phyloP scores from a whole-genome alignment of 139 green algal species.

The Spirogloea muscicola region DNA sequence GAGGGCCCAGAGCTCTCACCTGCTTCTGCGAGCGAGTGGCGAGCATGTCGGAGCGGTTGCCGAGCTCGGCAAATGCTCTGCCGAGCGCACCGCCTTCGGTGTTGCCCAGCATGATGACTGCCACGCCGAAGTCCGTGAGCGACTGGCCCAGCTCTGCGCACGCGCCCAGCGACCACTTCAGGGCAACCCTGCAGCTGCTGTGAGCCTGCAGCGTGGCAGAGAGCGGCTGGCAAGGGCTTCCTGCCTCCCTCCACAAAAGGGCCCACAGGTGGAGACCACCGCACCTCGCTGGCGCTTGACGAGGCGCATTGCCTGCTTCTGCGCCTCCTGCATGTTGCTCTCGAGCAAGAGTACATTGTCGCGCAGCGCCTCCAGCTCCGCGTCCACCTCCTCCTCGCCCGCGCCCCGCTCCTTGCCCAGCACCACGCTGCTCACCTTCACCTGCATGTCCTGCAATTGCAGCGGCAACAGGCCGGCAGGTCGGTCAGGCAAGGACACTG shows the following conservation, averaged over 20 bases:
- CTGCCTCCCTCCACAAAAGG: not conserved
- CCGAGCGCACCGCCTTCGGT: conserved; percentile 29
- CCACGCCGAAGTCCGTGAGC: conserved; percentile 69
- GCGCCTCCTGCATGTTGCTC: conserved; percentile 73
- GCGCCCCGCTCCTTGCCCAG: conserved; percentile 30
- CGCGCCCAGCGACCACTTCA: too few relatives aligned
- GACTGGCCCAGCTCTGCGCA: conserved; percentile 57
- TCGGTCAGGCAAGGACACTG: too few relatives aligned
- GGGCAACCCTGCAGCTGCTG: too few relatives aligned
- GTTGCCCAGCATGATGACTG: conserved; percentile 43
- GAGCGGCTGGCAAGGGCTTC: not conserved
- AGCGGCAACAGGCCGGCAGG: too few relatives aligned
- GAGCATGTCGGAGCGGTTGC: conserved; percentile 54
- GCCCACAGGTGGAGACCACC: not conserved
- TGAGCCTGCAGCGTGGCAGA: too few relatives aligned
- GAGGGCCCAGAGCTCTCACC: too few relatives aligned
- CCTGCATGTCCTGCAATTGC: conserved; percentile 28
- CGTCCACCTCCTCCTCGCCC: conserved; percentile 56
- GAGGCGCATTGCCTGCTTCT: conserved; percentile 67
- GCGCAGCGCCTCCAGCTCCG: conserved; percentile 64
- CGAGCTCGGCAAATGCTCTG: conserved; percentile 44
- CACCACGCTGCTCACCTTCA: conserved; percentile 30
- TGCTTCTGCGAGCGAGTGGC: conserved; percentile 24
- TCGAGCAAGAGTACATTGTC: conserved; percentile 82
- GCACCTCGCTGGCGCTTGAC: conserved; percentile 46